Conservation (phyloP, 768 basidiomycete genomes). For the Trametes maxima region DNA sequence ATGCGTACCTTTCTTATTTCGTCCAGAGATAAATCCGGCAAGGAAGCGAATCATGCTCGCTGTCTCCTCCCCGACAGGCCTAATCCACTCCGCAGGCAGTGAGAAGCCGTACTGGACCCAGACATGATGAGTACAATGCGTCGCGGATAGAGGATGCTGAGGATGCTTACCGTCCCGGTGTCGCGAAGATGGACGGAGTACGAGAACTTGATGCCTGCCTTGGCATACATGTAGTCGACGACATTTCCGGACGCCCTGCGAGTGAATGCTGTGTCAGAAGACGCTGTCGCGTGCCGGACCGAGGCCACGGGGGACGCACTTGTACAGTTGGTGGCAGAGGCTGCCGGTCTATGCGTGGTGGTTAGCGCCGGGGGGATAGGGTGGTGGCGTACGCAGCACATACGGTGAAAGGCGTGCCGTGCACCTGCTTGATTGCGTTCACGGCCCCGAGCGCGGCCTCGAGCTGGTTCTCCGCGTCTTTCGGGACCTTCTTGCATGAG, state of each 20-base stretch:
- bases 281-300: background rate
- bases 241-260: conserved; percentile 59
- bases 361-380: background rate
- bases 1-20: conserved; percentile 17
- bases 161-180: conserved; percentile 60
- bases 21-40: conserved; percentile 59
- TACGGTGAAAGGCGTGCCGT: conserved; percentile 62
- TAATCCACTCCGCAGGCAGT: conserved; percentile 69
- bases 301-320: conserved; percentile 29
- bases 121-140: background rate
- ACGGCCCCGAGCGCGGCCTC: conserved; percentile 72
- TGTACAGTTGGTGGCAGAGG: conserved; percentile 50
- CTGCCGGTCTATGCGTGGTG: conserved; percentile 41
- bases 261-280: conserved; percentile 5
- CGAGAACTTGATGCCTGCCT: conserved; percentile 58
- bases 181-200: conserved; percentile 69
- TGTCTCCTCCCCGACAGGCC: conserved; percentile 81
- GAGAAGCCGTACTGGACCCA: conserved; percentile 69
- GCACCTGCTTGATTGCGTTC: conserved; percentile 52
- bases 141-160: background rate
- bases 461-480: conserved; percentile 74
- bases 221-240: conserved; percentile 67
- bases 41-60: conserved; percentile 65
- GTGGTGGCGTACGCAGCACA: conserved; percentile 10
- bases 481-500: conserved; percentile 60